Evolutionary conservation across 2,329 filamentous ascomycete species (phyloP).

Genomic region (Cercospora sojina): DNA sequence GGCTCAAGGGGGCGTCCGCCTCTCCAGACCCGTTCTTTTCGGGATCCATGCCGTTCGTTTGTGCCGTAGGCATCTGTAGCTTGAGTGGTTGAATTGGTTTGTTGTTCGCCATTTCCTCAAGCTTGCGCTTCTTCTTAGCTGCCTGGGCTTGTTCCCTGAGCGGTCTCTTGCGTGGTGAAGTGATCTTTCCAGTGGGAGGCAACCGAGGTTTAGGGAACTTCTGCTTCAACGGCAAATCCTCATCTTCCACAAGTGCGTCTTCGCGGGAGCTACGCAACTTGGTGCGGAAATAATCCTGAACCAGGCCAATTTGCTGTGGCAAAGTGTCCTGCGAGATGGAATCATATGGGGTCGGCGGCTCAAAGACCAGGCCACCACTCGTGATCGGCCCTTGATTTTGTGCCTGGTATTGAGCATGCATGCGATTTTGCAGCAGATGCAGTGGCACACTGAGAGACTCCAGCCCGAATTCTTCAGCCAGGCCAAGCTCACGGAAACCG

Average conservation of each 20-base stretch:
- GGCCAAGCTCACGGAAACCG: conserved; percentile 90
- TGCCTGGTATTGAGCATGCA: conserved; percentile 79
- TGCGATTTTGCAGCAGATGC: conserved; percentile 87
- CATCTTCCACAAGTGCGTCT: conserved; percentile 84
- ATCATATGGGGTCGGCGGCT: conserved; percentile 67
- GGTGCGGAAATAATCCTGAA: conserved; percentile 86
- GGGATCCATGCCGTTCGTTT: conserved; percentile 55
- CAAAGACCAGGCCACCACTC: conserved; percentile 62
- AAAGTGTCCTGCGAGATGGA: conserved; percentile 78
- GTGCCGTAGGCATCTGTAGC: conserved; percentile 46
- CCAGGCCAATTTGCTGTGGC: conserved; percentile 76
- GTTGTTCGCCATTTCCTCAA: conserved; percentile 45
- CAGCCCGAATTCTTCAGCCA: conserved; percentile 86
- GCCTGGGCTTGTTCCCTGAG: conserved; percentile 78
- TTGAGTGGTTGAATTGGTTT: conserved; percentile 55
- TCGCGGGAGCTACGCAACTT: conserved; percentile 83
- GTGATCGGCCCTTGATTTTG: conserved; percentile 66
- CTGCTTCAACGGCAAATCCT: conserved; percentile 92
- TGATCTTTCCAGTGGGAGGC: conserved; percentile 80
- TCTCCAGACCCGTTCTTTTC: conserved; percentile 60
- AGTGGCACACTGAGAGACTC: conserved; percentile 87
- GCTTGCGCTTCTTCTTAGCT: conserved; percentile 84
- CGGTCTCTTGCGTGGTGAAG: conserved; percentile 77
- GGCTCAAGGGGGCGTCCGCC: conserved; percentile 77
- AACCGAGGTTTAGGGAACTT: conserved; percentile 62